A percentile compares a stretch with the other conserved stretches of the same genome.
phyloP scores from a whole-genome alignment of 2,329 filamentous ascomycete genomes.

The Alternaria sp. region DNA sequence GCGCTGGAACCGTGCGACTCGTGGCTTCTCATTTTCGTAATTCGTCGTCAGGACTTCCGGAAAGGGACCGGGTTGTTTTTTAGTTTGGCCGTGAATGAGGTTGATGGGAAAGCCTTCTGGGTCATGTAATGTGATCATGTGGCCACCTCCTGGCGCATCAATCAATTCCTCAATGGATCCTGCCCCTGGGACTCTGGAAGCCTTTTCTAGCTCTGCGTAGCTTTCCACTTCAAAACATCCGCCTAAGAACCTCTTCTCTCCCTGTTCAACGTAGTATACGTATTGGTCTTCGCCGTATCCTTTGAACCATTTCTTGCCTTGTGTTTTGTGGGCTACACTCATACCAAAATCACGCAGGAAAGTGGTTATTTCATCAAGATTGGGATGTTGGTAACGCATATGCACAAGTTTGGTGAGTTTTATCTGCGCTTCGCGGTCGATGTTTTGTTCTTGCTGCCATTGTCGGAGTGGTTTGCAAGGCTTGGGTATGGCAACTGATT shows the following conservation, averaged over 20 bases:
- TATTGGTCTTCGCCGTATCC: constrained; percentile 70
- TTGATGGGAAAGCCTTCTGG: constrained; percentile 67
- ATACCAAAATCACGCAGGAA: constrained; percentile 54
- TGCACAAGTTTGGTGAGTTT: constrained; percentile 59
- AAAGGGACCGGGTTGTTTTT: constrained; percentile 53
- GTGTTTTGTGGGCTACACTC: constrained; percentile 43
- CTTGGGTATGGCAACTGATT: constrained; percentile 50
- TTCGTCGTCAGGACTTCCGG: constrained; percentile 62
- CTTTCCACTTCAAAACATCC: constrained; percentile 67
- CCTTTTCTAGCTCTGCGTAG: constrained; percentile 62
- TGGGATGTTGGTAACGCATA: constrained; percentile 64
- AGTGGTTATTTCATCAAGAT: constrained; percentile 58
- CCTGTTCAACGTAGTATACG: constrained; percentile 63
- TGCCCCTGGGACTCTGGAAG: constrained; percentile 58
- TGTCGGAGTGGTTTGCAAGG: constrained; percentile 46
- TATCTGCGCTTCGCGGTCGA: constrained; percentile 57
- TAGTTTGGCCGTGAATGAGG: constrained; percentile 64
- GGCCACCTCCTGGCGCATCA: constrained; percentile 64
- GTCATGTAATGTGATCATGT: constrained; percentile 56
- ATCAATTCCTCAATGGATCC: constrained; percentile 59
- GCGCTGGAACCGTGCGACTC: constrained; percentile 61
- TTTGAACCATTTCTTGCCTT: constrained; percentile 62
- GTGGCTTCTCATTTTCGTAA: constrained; percentile 54
- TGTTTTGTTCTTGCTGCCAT: constrained; percentile 52
- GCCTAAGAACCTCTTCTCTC: constrained; percentile 64